These are phyloP conservation scores for Penicillium paneum DNA, from an alignment of 2,329 filamentous ascomycete species.

Conservation along the genomic window DNA sequence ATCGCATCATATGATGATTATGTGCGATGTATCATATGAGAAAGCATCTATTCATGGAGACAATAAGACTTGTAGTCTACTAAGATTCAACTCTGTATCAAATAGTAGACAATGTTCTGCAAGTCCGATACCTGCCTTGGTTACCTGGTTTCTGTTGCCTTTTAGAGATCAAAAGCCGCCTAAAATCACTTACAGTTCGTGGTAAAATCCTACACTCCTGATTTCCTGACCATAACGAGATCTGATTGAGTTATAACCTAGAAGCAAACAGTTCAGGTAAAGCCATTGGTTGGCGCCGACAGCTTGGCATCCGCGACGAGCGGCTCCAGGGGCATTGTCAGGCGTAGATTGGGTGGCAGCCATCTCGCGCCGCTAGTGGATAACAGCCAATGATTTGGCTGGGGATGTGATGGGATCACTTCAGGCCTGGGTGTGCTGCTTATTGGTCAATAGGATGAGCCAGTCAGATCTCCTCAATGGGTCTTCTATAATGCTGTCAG, in stretches of 20 bases:
- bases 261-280: neutral
- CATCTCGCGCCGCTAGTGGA: conserved; percentile 12
- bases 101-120: neutral
- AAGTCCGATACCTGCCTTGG: neutral
- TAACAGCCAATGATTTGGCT: conserved; percentile 17
- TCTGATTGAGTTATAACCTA: neutral
- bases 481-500: neutral
- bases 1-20: neutral
- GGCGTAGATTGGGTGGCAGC: conserved; percentile 14
- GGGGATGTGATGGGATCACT: conserved; percentile 21
- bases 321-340: conserved; percentile 22
- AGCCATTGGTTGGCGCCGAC: conserved; percentile 11
- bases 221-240: neutral
- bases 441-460: conserved; percentile 14
- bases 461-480: conserved; percentile 1
- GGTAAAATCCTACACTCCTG: neutral
- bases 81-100: neutral
- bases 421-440: conserved; percentile 4
- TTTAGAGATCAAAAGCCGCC: neutral
- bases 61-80: neutral
- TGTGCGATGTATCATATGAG: neutral
- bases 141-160: neutral
- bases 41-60: neutral
- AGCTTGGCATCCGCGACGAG: conserved; percentile 21
- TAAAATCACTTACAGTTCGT: neutral